Evolutionary conservation across 2,329 filamentous ascomycete species (phyloP).

Genomic region (Immersiporthe knoxdaviesiana): DNA sequence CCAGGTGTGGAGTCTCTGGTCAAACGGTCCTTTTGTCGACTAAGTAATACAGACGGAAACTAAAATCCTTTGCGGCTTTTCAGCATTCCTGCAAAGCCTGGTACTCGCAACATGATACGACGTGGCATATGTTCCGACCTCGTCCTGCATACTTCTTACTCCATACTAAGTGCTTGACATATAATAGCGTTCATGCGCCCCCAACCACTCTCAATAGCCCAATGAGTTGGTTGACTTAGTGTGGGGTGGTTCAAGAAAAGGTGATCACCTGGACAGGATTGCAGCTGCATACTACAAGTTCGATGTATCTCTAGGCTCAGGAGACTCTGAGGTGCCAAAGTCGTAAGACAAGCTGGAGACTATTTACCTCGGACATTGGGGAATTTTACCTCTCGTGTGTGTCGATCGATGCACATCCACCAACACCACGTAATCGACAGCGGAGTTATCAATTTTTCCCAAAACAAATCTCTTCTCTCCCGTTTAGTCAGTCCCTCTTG

Average conservation of each 20-base stretch:
- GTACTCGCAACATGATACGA: background rate
- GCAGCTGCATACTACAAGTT: background rate
- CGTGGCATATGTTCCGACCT: background rate
- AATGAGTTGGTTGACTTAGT: background rate
- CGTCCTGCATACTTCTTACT: background rate
- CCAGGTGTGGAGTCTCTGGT: background rate
- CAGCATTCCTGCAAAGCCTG: background rate
- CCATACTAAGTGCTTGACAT: background rate
- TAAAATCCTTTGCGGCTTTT: background rate
- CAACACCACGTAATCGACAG: too few relatives aligned
- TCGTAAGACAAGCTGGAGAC: background rate
- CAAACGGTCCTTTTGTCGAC: conserved; percentile 5
- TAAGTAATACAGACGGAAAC: background rate
- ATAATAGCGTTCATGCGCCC: background rate
- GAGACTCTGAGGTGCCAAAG: background rate
- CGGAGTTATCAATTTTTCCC: too few relatives aligned
- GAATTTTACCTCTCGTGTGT: too few relatives aligned
- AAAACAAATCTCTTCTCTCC: too few relatives aligned
- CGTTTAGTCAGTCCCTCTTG: background rate
- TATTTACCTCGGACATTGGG: too few relatives aligned
- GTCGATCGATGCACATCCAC: background rate
- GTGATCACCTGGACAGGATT: background rate
- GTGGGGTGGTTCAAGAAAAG: background rate
- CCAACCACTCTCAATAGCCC: background rate
- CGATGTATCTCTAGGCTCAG: background rate